Evolutionary conservation across 2,329 filamentous ascomycete genomes (phyloP).

Genomic region (Plenodomus biglobosus): DNA sequence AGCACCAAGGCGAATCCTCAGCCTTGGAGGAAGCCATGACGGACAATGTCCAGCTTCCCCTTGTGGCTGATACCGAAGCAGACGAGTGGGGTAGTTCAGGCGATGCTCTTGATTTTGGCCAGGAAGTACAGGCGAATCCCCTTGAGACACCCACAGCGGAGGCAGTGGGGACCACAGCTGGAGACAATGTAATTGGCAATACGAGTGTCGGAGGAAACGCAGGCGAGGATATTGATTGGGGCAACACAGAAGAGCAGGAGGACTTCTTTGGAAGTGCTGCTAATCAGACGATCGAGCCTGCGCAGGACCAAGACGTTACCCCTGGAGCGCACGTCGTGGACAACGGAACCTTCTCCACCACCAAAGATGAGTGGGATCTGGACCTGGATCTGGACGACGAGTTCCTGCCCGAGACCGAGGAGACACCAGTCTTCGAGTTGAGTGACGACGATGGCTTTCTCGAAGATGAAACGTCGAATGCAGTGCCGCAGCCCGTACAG

Average conservation of each 20-base stretch:
- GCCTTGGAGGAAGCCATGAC: constrained; percentile 50
- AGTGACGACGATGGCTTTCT: constrained; percentile 87
- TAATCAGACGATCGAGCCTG: constrained; percentile 18
- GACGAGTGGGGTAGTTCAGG: constrained; percentile 38
- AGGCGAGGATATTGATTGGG: constrained; percentile 40
- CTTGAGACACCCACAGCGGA: constrained; percentile 28
- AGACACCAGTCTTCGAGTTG: constrained; percentile 62
- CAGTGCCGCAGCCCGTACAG: constrained; percentile 21
- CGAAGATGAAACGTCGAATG: constrained; percentile 62
- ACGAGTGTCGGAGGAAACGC: constrained; percentile 34
- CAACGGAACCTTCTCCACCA: constrained; percentile 29
- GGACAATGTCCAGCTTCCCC: constrained; percentile 46
- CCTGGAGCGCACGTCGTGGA: constrained; percentile 24
- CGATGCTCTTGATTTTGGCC: constrained; percentile 37
- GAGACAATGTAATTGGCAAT: constrained; percentile 35
- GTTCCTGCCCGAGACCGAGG: constrained; percentile 59
- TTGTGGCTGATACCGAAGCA: constrained; percentile 47
- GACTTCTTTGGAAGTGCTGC: constrained; percentile 30
- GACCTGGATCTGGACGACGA: constrained; percentile 79
- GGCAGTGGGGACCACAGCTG: constrained; percentile 33
- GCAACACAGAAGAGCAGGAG: constrained; percentile 36
- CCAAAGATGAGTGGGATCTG: constrained; percentile 80
- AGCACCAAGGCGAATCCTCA: constrained; percentile 51
- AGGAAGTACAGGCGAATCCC: constrained; percentile 25
- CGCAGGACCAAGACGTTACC: constrained; percentile 18